phyloP scores from a whole-genome alignment of 2,329 filamentous ascomycete species.

The Neofusicoccum kwambonambiense region DNA sequence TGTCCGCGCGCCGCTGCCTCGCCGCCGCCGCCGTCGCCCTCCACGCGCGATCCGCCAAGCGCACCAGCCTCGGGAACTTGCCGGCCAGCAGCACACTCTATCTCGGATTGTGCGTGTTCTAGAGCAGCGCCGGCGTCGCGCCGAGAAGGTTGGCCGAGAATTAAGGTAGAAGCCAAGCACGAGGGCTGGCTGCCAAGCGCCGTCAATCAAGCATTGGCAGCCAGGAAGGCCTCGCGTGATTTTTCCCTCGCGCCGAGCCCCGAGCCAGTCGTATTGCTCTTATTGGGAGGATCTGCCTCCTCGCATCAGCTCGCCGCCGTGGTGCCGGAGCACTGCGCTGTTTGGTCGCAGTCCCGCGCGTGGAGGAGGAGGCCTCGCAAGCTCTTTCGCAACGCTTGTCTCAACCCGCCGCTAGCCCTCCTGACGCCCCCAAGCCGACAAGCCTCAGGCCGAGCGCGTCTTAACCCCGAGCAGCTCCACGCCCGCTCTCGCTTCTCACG shows the following conservation, averaged over 20 bases:
- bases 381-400: constrained; percentile 18
- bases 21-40: not conserved
- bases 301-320: constrained; percentile 5
- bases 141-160: constrained; percentile 16
- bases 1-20: no score
- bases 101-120: not conserved
- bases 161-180: constrained; percentile 18
- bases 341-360: not conserved
- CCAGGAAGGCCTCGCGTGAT: constrained; percentile 4
- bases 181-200: not conserved
- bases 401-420: not conserved
- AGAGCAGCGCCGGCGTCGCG: constrained; percentile 14
- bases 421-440: not conserved
- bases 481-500: not conserved
- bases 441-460: not conserved
- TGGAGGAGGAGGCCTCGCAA: constrained; percentile 3
- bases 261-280: constrained; percentile 12
- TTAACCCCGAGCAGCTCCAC: not conserved
- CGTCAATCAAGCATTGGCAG: not conserved
- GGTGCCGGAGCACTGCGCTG: constrained; percentile 4
- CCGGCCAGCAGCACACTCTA: not conserved
- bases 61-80: constrained; percentile 1
- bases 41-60: not conserved
- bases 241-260: constrained; percentile 4
- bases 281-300: constrained; percentile 7